These are phyloP conservation scores for Galerina marginata DNA, from an alignment of 768 basidiomycete species.

Conservation along the genomic window DNA sequence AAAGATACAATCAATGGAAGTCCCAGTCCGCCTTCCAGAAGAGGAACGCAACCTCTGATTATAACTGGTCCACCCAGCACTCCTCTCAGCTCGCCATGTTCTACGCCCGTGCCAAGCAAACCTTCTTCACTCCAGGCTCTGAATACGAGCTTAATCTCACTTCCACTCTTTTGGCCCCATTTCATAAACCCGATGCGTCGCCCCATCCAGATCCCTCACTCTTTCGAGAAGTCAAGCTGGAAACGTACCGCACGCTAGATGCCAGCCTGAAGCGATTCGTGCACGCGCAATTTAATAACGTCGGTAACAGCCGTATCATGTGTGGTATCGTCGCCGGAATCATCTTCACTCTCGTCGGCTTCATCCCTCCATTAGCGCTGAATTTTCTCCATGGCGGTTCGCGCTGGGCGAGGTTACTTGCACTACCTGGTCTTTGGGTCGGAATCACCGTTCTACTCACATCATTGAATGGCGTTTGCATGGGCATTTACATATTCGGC, in stretches of 20 bases:
- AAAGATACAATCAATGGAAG: conserved; percentile 50
- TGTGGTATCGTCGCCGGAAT: conserved; percentile 73
- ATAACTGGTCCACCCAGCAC: conserved; percentile 46
- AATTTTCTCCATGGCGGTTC: conserved; percentile 52
- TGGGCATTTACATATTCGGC: conserved; percentile 81
- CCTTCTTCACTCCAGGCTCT: conserved; percentile 76
- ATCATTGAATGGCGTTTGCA: conserved; percentile 74
- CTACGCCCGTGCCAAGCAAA: conserved; percentile 80
- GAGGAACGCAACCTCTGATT: conserved; percentile 33
- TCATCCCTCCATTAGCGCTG: conserved; percentile 50
- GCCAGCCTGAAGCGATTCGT: conserved; percentile 72
- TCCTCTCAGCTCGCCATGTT: conserved; percentile 70
- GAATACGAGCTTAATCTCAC: conserved; percentile 76
- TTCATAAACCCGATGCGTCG: conserved; percentile 48
- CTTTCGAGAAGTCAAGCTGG: conserved; percentile 63
- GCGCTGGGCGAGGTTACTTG: conserved; percentile 62
- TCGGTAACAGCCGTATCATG: conserved; percentile 70
- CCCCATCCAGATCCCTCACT: conserved; percentile 69
- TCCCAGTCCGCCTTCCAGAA: conserved; percentile 38
- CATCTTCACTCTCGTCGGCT: conserved; percentile 52
- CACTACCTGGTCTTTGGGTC: conserved; percentile 73
- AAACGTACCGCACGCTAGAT: conserved; percentile 63
- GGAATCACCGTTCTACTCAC: conserved; percentile 67
- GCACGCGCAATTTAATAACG: conserved; percentile 69
- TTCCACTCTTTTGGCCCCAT: conserved; percentile 66